Percentiles rank a stretch among this genome's conserved stretches.
These are phyloP conservation scores for Plectranthus barbatus DNA, from an alignment of 257 asterid species.

Conservation along the genomic window DNA sequence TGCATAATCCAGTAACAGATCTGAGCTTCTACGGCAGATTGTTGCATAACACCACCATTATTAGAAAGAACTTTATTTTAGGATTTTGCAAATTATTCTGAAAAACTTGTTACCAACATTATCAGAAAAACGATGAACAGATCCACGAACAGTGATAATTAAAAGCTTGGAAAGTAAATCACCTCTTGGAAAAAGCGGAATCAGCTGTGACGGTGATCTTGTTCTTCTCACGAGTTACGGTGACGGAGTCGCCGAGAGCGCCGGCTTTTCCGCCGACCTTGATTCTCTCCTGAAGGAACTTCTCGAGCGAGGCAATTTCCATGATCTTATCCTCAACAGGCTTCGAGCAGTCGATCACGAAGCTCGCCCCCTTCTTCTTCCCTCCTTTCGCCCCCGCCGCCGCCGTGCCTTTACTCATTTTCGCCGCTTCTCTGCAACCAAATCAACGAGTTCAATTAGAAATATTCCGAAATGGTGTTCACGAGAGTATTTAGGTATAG, in stretches of 20 bases:
- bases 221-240: no score
- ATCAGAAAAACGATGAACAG: neutral
- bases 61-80: no score
- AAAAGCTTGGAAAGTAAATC: neutral
- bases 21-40: no score
- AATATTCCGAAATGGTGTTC: neutral
- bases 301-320: no score
- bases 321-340: constrained; percentile 62
- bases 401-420: constrained; percentile 52
- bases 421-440: constrained; percentile 24
- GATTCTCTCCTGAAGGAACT: constrained; percentile 60
- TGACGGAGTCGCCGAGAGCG: constrained; percentile 56
- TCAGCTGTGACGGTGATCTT: constrained; percentile 51
- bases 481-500: no score
- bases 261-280: constrained; percentile 68
- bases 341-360: constrained; percentile 48
- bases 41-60: neutral
- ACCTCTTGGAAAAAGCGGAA: constrained; percentile 49
- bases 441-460: constrained; percentile 8
- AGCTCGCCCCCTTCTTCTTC: constrained; percentile 54
- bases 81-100: no score
- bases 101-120: no score
- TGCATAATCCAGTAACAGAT: neutral
- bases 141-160: neutral
- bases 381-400: constrained; percentile 48